Percentiles rank a stretch among this genome's conserved stretches.
These are phyloP conservation scores for Theileria parva DNA, from an alignment of 169 alveolate genomes.

Conservation along the genomic window DNA sequence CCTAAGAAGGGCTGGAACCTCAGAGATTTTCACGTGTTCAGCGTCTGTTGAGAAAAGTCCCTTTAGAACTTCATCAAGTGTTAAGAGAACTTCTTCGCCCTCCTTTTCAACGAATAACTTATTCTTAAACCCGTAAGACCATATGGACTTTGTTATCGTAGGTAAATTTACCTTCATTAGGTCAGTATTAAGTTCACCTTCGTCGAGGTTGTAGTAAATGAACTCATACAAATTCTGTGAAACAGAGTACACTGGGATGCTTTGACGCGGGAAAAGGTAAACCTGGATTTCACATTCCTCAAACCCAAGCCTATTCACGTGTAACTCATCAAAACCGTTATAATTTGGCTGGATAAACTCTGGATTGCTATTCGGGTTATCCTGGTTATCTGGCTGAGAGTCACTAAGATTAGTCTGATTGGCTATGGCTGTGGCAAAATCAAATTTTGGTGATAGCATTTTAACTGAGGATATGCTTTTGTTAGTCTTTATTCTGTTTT, in stretches of 20 bases:
- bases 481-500: background rate
- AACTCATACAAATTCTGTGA: slow-evolving; percentile 24
- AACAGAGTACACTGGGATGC: slow-evolving; percentile 22
- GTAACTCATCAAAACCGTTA: slow-evolving; percentile 51
- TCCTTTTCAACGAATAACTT: slow-evolving; percentile 17
- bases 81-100: slow-evolving; percentile 15
- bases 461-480: background rate
- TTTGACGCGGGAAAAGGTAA: slow-evolving; percentile 39
- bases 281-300: slow-evolving; percentile 28
- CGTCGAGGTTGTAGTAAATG: background rate
- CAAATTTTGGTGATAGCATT: background rate
- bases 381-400: background rate
- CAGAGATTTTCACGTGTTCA: slow-evolving; percentile 6
- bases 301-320: slow-evolving; percentile 23
- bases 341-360: background rate
- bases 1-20: slow-evolving; percentile 11
- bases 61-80: slow-evolving; percentile 15
- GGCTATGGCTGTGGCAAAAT: background rate
- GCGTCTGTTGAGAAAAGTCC: background rate
- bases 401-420: background rate
- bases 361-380: background rate
- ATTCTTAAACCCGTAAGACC: slow-evolving; percentile 27
- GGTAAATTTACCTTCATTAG: slow-evolving; percentile 16
- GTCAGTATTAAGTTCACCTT: background rate
- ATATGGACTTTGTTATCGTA: slow-evolving; percentile 3